Percentiles rank a stretch among this genome's conserved stretches.
Evolutionary conservation across 306 rosid species (phyloP).

Genomic region (Medicago arabica): DNA sequence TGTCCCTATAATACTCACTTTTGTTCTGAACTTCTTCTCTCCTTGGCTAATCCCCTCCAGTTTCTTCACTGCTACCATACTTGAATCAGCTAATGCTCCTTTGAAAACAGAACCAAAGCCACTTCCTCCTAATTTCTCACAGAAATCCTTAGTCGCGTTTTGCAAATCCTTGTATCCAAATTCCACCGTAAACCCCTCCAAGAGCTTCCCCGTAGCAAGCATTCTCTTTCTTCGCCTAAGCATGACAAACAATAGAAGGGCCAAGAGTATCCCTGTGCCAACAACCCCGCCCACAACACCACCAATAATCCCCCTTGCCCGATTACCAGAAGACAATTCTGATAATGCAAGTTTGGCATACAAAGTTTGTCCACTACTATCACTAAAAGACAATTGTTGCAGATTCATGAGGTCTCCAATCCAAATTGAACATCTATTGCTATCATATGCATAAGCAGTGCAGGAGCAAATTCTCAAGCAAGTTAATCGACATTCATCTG

Average conservation of each 20-base stretch:
- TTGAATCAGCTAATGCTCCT: constrained; percentile 68
- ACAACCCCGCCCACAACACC: constrained; percentile 43
- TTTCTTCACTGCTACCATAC: constrained; percentile 77
- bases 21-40: constrained; percentile 81
- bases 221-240: constrained; percentile 41
- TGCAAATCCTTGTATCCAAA: constrained; percentile 61
- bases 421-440: constrained; percentile 55
- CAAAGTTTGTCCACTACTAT: constrained; percentile 43
- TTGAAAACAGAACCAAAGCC: constrained; percentile 88
- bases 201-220: constrained; percentile 32
- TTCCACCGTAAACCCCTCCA: constrained; percentile 55
- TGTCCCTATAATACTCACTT: constrained; percentile 79
- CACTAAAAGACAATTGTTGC: constrained; percentile 46
- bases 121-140: constrained; percentile 80
- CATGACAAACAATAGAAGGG: constrained; percentile 39
- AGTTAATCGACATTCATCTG: constrained; percentile 44
- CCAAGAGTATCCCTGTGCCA: constrained; percentile 40
- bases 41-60: constrained; percentile 76
- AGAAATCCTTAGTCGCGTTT: constrained; percentile 67
- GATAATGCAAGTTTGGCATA: constrained; percentile 61
- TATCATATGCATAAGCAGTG: constrained; percentile 47
- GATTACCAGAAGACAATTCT: constrained; percentile 42
- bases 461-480: constrained; percentile 55
- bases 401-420: constrained; percentile 42
- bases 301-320: constrained; percentile 33